Evolutionary conservation across 768 basidiomycete species (phyloP).

Genomic region (Mycena crocata): DNA sequence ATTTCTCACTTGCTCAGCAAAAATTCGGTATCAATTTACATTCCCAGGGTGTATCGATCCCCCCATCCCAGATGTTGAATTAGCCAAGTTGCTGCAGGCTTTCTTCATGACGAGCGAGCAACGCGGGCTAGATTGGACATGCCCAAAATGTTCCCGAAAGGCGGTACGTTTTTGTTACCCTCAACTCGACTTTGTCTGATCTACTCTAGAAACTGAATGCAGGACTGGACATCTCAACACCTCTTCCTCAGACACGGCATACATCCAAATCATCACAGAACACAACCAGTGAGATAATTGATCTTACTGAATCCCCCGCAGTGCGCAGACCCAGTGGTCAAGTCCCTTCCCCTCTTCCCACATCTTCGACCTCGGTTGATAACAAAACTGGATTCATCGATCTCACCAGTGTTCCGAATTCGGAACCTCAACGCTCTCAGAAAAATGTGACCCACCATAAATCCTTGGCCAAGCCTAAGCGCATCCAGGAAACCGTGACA

Average conservation of each 20-base stretch:
- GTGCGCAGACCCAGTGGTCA: background rate
- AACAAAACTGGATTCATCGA: too few relatives aligned
- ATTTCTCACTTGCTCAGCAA: too few relatives aligned
- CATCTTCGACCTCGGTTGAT: too few relatives aligned
- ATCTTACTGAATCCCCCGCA: conserved; percentile 16
- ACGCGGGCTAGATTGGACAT: conserved; percentile 1
- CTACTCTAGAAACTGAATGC: background rate
- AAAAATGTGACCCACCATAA: too few relatives aligned
- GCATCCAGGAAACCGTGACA: too few relatives aligned
- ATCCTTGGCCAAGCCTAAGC: too few relatives aligned
- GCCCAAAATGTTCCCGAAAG: conserved; percentile 19
- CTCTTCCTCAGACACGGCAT: background rate
- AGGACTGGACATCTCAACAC: background rate
- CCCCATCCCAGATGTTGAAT: too few relatives aligned
- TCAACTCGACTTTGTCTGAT: background rate
- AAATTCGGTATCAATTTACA: too few relatives aligned
- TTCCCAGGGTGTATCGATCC: too few relatives aligned
- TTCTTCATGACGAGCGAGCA: background rate
- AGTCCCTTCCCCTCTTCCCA: too few relatives aligned
- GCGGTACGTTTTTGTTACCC: conserved; percentile 2
- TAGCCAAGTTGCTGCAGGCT: too few relatives aligned
- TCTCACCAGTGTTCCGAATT: background rate
- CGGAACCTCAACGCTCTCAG: background rate
- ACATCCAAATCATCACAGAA: background rate
- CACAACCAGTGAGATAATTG: conserved; percentile 4